Evolutionary conservation across 2,329 filamentous ascomycete species (phyloP), one percentile per base, ranked within the genome.

Genomic region (Venturia oleaginea): DNA sequence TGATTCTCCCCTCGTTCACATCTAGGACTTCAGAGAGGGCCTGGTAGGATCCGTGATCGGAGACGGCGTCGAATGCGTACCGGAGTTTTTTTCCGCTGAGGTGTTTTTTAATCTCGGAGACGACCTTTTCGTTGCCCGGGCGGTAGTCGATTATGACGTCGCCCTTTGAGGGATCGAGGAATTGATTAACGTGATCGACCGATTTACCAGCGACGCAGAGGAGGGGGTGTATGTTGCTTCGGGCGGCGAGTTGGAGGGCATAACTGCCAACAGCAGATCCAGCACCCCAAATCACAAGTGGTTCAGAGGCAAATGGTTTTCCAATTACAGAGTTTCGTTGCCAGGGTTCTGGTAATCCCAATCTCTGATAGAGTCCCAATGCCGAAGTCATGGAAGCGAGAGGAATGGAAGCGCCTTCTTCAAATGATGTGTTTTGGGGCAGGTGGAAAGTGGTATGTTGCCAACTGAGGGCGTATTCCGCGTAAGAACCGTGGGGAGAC

Each of bases 401-500:
- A 0, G 79, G 79, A 0, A 81, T 66, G 0, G 79, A 78, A 2
- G 78, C 76, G 2, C 77, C 79, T 61, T 79, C 76, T 72, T 86
- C 81, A 62, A 83, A 85, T 24, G 75, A 77, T 2, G 77, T 76
- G 22, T 76, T 72, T 38, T 75, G 66, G 0, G 83, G 81, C 22
- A 85, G 74, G 67, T 80, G 81, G 69, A 86, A 85, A 0, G 84
- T 85, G 0, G 83, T 83, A 68, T 82, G 77, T 40, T 79, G 77
- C 73, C 77, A 81, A 0, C 81, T 80, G 13, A 87, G 73, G 2
- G 84, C 82, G 67, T 87, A 88, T 69, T 87, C 84, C 3, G 85
- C 86, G 66, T 81, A 88, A 8, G 77, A 79, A 2, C 86, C 86
- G 42, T 78, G 70, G 0, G 79, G 76, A 0, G 74, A 73, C 54